Evolutionary conservation across 306 rosid species (phyloP), one percentile per base, ranked within the genome.

Genomic region (Ammopiptanthus mongolicus): DNA sequence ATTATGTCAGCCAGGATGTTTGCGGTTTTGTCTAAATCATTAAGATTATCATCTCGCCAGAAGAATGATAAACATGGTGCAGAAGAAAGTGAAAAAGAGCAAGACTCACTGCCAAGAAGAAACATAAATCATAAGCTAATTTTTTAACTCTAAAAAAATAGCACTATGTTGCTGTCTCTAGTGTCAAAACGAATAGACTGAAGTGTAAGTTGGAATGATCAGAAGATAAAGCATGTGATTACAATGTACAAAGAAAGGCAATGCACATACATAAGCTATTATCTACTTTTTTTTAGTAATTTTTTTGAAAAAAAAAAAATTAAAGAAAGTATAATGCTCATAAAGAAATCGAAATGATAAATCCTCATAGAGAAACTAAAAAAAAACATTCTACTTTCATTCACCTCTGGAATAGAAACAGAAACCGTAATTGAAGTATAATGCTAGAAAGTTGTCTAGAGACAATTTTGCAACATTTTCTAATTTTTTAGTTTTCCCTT

Each of bases 21-120:
- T 25, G 83, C 78, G 65, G 69, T 80, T 37, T 47, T 48, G 78
- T 87, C 91, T 28, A 90, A 65, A 64, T 81, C 81, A 17, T 17
- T 57, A 71, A 36, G 79, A 51, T 47, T 41, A 15, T 66, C 71
- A 55, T 82, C 88, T 21, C 48, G 83, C 81, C 79, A 87, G 63
- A 58, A 47, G 82, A 91, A 88, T 42, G 84, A 73, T 71, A 95
- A 39, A 76, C 99, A 92, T 4, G 99, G 97, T 21, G 83, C 69
- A 68, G 80, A 71, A 51, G 81, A 69, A 44, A 86, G 77, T 14
- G 81, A 62, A 59, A 78, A 88, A 36, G 65, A 64, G 79, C 97
- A 89, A 68, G 76, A 79, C 69, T 87, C 97, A 11, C 99, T 95
- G 97, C 80, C 82, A 82, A 83, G 76, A 79, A 73, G 75, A 66